phyloP scores from a whole-genome alignment of 2,329 filamentous ascomycete genomes.

The Neopestalotiopsis clavispora region DNA sequence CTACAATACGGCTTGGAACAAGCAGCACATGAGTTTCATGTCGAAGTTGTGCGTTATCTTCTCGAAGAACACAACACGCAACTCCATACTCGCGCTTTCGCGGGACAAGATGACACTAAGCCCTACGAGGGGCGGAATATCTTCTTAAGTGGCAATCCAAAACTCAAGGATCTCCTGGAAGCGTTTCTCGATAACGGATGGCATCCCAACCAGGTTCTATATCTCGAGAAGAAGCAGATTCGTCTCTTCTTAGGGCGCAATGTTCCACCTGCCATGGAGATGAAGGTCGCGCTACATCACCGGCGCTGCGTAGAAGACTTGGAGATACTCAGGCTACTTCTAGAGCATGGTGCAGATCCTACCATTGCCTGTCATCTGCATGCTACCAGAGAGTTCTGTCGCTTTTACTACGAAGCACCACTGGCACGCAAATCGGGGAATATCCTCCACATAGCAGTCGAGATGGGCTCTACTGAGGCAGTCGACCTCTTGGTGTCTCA shows the following conservation, averaged over 20 bases:
- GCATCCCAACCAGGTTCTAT: slow-evolving; percentile 15
- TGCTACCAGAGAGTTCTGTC: neutral
- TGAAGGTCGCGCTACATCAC: slow-evolving; percentile 1
- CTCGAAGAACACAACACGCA: neutral
- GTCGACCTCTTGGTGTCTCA: slow-evolving; percentile 5
- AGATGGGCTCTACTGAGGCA: neutral
- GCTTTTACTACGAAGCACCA: neutral
- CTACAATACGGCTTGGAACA: slow-evolving; percentile 13
- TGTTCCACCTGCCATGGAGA: no score
- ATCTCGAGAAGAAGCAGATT: neutral
- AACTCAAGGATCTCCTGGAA: neutral
- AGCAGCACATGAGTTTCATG: slow-evolving; percentile 11
- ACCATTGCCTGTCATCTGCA: neutral
- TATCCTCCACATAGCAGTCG: slow-evolving; percentile 2
- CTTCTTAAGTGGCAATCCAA: neutral
- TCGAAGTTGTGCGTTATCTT: neutral
- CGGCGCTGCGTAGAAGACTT: neutral
- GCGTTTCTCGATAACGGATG: slow-evolving; percentile 2
- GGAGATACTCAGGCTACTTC: neutral
- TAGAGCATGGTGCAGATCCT: slow-evolving; percentile 4
- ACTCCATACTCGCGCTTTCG: slow-evolving; percentile 2
- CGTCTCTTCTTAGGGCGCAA: no score
- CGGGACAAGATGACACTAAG: neutral
- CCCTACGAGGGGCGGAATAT: neutral
- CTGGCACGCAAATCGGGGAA: slow-evolving; percentile 3